phyloP scores from a whole-genome alignment of 2,329 filamentous ascomycete genomes.

The Xylariaceae sp. region DNA sequence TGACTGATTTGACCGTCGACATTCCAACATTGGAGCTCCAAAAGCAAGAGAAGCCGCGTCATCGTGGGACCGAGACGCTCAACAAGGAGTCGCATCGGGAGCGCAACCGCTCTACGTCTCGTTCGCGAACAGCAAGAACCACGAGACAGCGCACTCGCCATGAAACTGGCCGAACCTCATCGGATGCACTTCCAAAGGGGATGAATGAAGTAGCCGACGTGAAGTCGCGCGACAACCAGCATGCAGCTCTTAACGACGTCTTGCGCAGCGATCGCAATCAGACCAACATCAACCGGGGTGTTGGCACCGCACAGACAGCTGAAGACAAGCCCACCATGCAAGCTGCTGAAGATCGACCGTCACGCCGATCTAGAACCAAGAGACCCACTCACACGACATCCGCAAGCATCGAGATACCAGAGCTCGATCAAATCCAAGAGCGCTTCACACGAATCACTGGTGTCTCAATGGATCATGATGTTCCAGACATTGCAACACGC shows the following conservation, averaged over 20 bases:
- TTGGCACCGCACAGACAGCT: conserved; percentile 11
- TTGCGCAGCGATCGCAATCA: conserved; percentile 5
- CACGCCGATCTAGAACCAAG: conserved; percentile 24
- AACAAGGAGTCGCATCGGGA: conserved; percentile 20
- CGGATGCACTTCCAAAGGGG: conserved; percentile 24
- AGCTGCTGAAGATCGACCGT: conserved; percentile 19
- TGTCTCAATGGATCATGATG: conserved; percentile 30
- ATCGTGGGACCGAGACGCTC: conserved; percentile 15
- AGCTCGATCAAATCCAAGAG: conserved; percentile 43
- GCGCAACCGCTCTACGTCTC: conserved; percentile 9
- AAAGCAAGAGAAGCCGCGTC: conserved; percentile 23
- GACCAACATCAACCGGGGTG: conserved; percentile 6
- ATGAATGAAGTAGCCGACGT: conserved; percentile 23
- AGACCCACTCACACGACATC: conserved; percentile 27
- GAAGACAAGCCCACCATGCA: conserved; percentile 16
- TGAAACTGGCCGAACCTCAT: conserved; percentile 19
- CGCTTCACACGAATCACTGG: conserved; percentile 43
- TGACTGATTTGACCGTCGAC: conserved; percentile 28
- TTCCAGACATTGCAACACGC: conserved; percentile 37
- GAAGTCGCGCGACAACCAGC: conserved; percentile 6
- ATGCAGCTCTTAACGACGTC: neutral
- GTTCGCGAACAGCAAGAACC: conserved; percentile 9
- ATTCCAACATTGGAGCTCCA: conserved; percentile 30
- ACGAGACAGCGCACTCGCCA: conserved; percentile 8
- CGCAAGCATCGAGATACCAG: conserved; percentile 29